Percentiles rank a stretch among this genome's conserved stretches.
phyloP scores from a whole-genome alignment of 2,329 filamentous ascomycete genomes.

The Botrytis galanthina region DNA sequence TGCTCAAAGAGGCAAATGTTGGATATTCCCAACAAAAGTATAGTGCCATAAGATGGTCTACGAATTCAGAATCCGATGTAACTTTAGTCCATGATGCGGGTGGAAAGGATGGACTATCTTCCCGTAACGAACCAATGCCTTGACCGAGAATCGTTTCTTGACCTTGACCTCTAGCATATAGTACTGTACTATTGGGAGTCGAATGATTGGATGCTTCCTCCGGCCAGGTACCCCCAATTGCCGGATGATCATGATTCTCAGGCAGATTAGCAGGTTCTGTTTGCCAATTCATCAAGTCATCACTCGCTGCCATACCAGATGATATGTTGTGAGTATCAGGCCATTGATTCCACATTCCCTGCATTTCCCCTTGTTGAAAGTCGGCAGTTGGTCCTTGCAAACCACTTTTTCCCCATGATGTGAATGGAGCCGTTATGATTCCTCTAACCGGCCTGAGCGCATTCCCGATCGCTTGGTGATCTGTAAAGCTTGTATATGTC shows the following conservation, averaged over 20 bases:
- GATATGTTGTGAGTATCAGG: neutral
- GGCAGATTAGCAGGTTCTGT: constrained; percentile 22
- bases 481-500: constrained; percentile 41
- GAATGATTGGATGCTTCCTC: constrained; percentile 19
- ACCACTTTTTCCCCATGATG: constrained; percentile 49
- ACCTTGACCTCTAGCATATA: constrained; percentile 44
- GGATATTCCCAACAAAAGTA: constrained; percentile 77
- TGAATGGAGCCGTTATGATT: constrained; percentile 48
- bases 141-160: constrained; percentile 56
- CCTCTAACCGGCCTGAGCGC: constrained; percentile 41
- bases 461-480: constrained; percentile 29
- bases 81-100: constrained; percentile 64
- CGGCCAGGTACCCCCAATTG: constrained; percentile 45
- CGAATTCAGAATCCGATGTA: constrained; percentile 55
- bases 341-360: constrained; percentile 13
- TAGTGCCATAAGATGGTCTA: constrained; percentile 61
- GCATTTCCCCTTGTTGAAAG: constrained; percentile 24
- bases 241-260: constrained; percentile 46
- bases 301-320: neutral
- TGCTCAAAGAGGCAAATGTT: constrained; percentile 68
- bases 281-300: constrained; percentile 38
- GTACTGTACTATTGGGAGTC: constrained; percentile 21
- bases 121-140: constrained; percentile 56
- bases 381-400: constrained; percentile 22
- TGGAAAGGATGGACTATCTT: constrained; percentile 68